Base-by-base conservation (phyloP, 352 stramenopile species). In the Pythium apleroticum region DNA sequence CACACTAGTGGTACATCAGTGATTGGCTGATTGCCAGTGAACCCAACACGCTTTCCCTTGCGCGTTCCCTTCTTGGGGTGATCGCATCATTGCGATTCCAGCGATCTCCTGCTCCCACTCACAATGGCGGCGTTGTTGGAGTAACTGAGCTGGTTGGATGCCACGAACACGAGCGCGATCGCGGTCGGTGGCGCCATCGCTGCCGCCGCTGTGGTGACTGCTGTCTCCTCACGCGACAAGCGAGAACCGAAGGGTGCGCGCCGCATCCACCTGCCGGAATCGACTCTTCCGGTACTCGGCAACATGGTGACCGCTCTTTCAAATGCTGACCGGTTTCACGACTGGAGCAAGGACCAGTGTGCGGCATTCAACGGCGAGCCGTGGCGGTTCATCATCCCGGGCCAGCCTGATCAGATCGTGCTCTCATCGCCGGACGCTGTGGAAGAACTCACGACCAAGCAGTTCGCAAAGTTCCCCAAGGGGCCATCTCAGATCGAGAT, bases 201-300 rank as follows among this genome's bases (percentile, higher is more conserved):
- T 20, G 45, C 45, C 1, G 14, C 5, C 27, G 50, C 17, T 17
- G 25, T 39, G 15, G 50, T 19, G 24, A 41, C n/a, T 22, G 17
- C 33, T 1, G 7, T 35, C 2, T 35, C 25, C 2, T 25, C 50
- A 24, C 15, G 37, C 17, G 27, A 4, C 25, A 57, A 57, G 50
- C 11, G 25, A 46, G 37, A 46, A 4, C 11, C 50, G 28, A 14
- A 15, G 19, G 50, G 8, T 22, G 15, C 49, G 10, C 25, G 8
- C 10, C 49, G 25, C 19, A 57, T 65, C 58, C 20, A 57, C 15
- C 17, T 10, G 14, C 63, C n/a, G 5, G 28, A 45, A 2, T 33
- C 52, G n/a, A 59, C 72, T 12, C 61, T 84, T 43, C 75, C 75
- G 0, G 68, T 86, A 63, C 60, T 86, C 25, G 77, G 79, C 31